These are phyloP conservation scores for Rhizopogon sp. DNA, from an alignment of 768 basidiomycete species.

Conservation along the genomic window DNA sequence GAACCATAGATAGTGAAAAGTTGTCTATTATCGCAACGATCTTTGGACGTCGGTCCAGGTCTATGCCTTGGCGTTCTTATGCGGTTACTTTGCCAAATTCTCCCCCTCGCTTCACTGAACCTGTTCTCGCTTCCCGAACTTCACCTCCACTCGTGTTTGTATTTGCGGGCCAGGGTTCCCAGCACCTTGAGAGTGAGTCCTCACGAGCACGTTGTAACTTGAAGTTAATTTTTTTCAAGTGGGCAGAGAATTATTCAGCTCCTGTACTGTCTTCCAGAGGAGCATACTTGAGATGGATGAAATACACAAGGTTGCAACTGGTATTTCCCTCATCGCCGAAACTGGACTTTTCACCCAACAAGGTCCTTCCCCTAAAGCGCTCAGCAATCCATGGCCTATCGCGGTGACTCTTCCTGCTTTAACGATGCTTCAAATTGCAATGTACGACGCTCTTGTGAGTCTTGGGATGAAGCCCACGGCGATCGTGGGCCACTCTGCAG, in stretches of 20 bases:
- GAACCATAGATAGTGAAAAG: not conserved
- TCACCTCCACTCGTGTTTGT: slow-evolving; percentile 31
- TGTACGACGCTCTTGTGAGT: slow-evolving; percentile 34
- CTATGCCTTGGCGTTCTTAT: slow-evolving; percentile 29
- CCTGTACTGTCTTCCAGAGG: slow-evolving; percentile 31
- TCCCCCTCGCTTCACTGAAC: slow-evolving; percentile 18
- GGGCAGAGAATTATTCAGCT: slow-evolving; percentile 32
- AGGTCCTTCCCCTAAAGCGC: slow-evolving; percentile 3
- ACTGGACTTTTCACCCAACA: slow-evolving; percentile 31
- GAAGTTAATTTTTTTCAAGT: slow-evolving; percentile 15
- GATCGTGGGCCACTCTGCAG: slow-evolving; percentile 44
- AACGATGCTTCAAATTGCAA: slow-evolving; percentile 41
- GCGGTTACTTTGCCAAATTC: slow-evolving; percentile 10
- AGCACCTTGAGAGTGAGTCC: slow-evolving; percentile 32
- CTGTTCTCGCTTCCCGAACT: slow-evolving; percentile 21
- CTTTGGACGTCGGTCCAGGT: slow-evolving; percentile 26
- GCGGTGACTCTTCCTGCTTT: slow-evolving; percentile 36
- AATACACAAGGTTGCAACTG: slow-evolving; percentile 23
- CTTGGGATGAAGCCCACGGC: slow-evolving; percentile 33
- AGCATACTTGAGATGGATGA: slow-evolving; percentile 35
- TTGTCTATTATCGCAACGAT: not conserved
- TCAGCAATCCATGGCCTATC: slow-evolving; percentile 25
- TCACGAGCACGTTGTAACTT: no score
- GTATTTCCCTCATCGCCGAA: slow-evolving; percentile 30
- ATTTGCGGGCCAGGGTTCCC: slow-evolving; percentile 37